These are phyloP conservation scores for Kewa caespitosa DNA, from an alignment of 179 eudicot genomes.

Conservation along the genomic window DNA sequence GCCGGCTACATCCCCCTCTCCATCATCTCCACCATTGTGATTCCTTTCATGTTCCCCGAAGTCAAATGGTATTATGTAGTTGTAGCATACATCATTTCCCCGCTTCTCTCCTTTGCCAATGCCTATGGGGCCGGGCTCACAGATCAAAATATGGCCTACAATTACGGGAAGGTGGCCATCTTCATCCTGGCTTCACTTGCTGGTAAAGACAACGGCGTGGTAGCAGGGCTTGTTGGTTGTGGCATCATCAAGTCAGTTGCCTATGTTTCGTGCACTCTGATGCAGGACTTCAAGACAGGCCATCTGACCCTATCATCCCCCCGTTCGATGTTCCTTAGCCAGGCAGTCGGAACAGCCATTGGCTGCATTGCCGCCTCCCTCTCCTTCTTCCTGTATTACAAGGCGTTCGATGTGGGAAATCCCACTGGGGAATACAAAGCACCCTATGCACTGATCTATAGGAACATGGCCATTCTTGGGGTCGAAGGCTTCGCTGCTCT, in stretches of 20 bases:
- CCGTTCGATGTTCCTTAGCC: slow-evolving; percentile 60
- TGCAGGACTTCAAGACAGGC: slow-evolving; percentile 74
- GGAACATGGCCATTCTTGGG: not conserved
- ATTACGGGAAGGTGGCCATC: slow-evolving; percentile 67
- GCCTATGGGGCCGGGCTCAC: slow-evolving; percentile 71
- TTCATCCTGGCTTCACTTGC: slow-evolving; percentile 52
- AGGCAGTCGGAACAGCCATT: slow-evolving; percentile 61
- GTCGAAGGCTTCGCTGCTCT: not conserved
- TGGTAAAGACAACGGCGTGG: slow-evolving; percentile 49
- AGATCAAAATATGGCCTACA: slow-evolving; percentile 67
- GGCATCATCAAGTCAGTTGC: slow-evolving; percentile 59
- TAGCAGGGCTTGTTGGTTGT: slow-evolving; percentile 62
- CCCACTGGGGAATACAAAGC: not conserved
- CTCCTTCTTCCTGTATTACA: not conserved
- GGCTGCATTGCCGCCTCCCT: slow-evolving; percentile 64
- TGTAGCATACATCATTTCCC: slow-evolving; percentile 50
- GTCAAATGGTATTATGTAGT: slow-evolving; percentile 59
- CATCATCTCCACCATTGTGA: slow-evolving; percentile 37
- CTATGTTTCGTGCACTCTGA: slow-evolving; percentile 51
- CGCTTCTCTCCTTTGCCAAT: slow-evolving; percentile 58
- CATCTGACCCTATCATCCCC: slow-evolving; percentile 70
- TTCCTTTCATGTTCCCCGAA: slow-evolving; percentile 57
- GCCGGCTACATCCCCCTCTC: slow-evolving; percentile 46
- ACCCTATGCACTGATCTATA: not conserved
- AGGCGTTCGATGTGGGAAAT: not conserved